phyloP scores from a whole-genome alignment of 129 eudicot species.

The Solidago caesia region DNA sequence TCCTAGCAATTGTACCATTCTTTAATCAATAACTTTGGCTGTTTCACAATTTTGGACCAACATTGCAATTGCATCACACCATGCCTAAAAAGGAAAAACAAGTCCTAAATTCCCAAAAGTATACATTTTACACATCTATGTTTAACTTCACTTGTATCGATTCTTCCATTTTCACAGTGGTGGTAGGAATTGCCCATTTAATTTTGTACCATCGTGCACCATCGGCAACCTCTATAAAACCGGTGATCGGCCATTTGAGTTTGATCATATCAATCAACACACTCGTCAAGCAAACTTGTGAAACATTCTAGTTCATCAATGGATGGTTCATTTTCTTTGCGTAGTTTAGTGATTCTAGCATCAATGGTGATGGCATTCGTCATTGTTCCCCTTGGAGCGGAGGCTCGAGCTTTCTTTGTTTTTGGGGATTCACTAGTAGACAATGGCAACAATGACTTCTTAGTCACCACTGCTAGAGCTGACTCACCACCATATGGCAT shows the following conservation, averaged over 20 bases:
- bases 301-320: constrained; percentile 15
- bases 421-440: constrained; percentile 74
- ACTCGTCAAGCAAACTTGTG: background rate
- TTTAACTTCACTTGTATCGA: constrained; percentile 24
- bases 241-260: background rate
- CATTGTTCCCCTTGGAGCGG: constrained; percentile 26
- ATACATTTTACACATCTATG: constrained; percentile 12
- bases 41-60: constrained; percentile 17
- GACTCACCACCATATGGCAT: constrained; percentile 73
- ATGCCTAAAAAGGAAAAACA: constrained; percentile 35
- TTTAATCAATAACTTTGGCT: constrained; percentile 6
- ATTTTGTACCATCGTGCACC: constrained; percentile 27
- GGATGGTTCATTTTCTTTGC: constrained; percentile 23
- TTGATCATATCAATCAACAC: constrained; percentile 3
- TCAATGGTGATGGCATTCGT: constrained; percentile 16
- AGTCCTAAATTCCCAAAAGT: constrained; percentile 30
- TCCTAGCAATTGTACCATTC: constrained; percentile 28
- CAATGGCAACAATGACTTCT: constrained; percentile 66
- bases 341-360: background rate
- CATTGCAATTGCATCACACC: constrained; percentile 29
- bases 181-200: constrained; percentile 36
- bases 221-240: constrained; percentile 20
- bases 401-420: constrained; percentile 54
- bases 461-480: constrained; percentile 61
- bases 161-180: constrained; percentile 18